Conservation (phyloP, 164 flowering plant species). For the Sedum album region DNA sequence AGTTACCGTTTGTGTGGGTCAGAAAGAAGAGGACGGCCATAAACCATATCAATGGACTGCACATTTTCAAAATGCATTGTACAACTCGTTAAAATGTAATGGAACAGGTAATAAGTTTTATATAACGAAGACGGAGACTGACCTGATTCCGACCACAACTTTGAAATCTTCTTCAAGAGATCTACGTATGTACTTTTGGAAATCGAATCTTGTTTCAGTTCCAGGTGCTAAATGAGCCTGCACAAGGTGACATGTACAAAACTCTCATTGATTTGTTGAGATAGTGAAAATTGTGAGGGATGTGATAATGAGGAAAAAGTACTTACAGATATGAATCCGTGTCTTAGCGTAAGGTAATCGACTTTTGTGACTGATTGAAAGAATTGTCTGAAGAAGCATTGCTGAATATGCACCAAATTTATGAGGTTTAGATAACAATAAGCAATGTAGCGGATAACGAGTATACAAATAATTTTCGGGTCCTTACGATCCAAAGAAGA, state of each 20-base stretch:
- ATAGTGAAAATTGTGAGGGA: background rate
- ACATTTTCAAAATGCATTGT: too few relatives aligned
- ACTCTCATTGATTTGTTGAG: background rate
- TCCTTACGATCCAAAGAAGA: too few relatives aligned
- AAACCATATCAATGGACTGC: constrained; percentile 75
- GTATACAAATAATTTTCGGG: too few relatives aligned
- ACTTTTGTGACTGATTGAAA: too few relatives aligned
- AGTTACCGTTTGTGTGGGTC: constrained; percentile 49
- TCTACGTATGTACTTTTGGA: constrained; percentile 42
- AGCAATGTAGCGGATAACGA: too few relatives aligned
- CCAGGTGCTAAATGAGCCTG: constrained; percentile 66
- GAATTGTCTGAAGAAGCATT: too few relatives aligned
- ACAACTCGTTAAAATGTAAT: too few relatives aligned
- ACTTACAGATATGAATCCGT: constrained; percentile 49
- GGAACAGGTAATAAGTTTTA: background rate
- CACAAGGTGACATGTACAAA: background rate
- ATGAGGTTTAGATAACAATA: background rate
- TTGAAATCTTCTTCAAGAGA: too few relatives aligned
- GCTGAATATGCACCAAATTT: background rate
- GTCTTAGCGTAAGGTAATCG: too few relatives aligned
- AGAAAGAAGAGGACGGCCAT: constrained; percentile 55
- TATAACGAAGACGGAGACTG: background rate
- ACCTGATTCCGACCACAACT: constrained; percentile 81
- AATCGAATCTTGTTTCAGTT: constrained; percentile 37
- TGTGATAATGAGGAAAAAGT: background rate